Evolutionary conservation across 345 rosid species (phyloP), one percentile per base, ranked within the genome.

Genomic region (Sisymbrium altissimum): DNA sequence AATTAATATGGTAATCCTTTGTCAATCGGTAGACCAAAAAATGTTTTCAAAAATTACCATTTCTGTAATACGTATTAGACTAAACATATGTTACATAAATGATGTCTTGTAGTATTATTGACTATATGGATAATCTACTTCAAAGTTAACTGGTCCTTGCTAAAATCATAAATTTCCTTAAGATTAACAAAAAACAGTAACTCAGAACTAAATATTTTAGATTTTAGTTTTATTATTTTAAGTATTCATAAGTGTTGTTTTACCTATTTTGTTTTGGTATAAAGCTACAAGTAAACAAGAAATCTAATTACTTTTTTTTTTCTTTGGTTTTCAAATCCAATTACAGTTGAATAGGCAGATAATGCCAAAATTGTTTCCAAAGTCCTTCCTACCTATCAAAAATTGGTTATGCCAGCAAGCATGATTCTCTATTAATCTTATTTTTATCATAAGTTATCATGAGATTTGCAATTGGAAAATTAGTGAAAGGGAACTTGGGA

Each of bases 401-500:
- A 36, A 36, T 32, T 8, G 19, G 29, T 14, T 15, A 64, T 6
- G 64, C 38, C 44, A 72, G 45, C 9, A 25, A 57, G 53, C 40
- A 45, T 19, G 15, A 13, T 44, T 35, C 11, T 70, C 58, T 46
- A 0, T 0, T 11, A 7, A 15, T 10, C 48, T n/a, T 55, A 35
- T 25, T 1, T 54, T 63, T 27, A 2, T 27, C 53, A 56, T 44
- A 33, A 58, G 6, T 36, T 46, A 48, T 53, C 48, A 54, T 21
- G 65, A 65, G 65, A 55, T 64, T 33, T 19, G 64, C 3, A 44
- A 25, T 18, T 43, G 57, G 40, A 49, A 54, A 56, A 29, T 61
- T 5, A 36, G 72, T 21, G 59, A 44, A 64, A 73, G 38, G 65
- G 39, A 23, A 9, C 61, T 40, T 64, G 41, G 39, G 57, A n/a